Base-by-base conservation (phyloP, 1,139 yeast genomes). In the Meyerozyma smithsonii region DNA sequence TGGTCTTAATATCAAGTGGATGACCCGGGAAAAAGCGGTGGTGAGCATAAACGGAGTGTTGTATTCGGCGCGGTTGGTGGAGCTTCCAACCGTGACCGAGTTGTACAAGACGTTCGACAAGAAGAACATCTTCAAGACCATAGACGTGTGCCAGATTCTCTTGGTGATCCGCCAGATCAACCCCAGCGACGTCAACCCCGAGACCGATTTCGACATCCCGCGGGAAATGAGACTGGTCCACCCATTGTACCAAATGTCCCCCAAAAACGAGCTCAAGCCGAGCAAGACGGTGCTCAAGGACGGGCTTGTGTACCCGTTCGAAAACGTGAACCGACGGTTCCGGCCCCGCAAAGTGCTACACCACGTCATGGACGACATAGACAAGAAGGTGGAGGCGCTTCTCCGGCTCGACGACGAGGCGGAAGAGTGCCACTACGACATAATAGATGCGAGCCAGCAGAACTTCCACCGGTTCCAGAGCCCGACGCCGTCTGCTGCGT, bases 51-150 rank as follows among this genome's bases (percentile, higher is more conserved):
- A 74, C 43, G 72, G 75, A 16, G 63, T 72, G 2, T 59, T 81
- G 42, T 94, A 87, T 60, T 88, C 90, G 4, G 97, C 95, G 0
- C 79, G 87, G 48, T 64, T 94, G 32, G 77, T 92, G n/a, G 95
- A 90, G 51, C 65, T 94, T 46, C 99, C 99, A 0, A 87, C 96
- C 0, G 63, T 90, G 8, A 78, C 89, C 4, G 98, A 94, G 57
- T 79, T 87, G 6, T 88, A 83, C 57, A 94, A 94, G 61, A 83
- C 96, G 2, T 78, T 90, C 21, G 98, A 94, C 58, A 78, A 84
- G 54, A 92, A 90, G 59, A 92, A 88, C 54, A 75, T 92, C 25
- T 84, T 84, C 66, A 94, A 94, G 56, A 81, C 94, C 0, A 72
- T 89, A 28, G 97, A 94, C 59, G 69, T 92, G 7, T 79, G 87